Evolutionary conservation across 2,329 filamentous ascomycete species (phyloP), one percentile per base, ranked within the genome.

Genomic region (Diaporthe caulivora): DNA sequence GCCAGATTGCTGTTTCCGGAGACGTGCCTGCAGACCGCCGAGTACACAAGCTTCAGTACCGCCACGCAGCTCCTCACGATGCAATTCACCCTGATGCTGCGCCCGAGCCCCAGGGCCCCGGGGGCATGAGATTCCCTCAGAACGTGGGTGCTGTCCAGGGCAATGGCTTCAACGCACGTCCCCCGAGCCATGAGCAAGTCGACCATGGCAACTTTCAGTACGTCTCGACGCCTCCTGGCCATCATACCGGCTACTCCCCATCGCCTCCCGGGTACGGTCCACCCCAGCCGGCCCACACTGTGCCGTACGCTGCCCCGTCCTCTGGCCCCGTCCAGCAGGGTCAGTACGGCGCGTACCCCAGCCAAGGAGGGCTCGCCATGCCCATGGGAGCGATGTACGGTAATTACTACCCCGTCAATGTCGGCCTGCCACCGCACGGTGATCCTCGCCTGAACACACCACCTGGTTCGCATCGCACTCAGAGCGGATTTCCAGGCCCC

Each of bases 321-420:
- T 29, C 29, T 9, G 44, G 29, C 15, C 21, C 44, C 51, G 37
- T 31, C n/a, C 62, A 51, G 62, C 29, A 24, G 13, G 31, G 31
- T 17, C 62, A 40, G 47, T n/a, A 24, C 11, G 44, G 44, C n/a
- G 42, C n/a, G 44, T 21, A 13, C 8, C 47, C 29, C 24, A 24
- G n/a, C 31, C n/a, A 53, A 17, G 62, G 62, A 18, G 62, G 44
- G 21, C n/a, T 67, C 3, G n/a, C 31, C 44, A 67, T 67, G 62
- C 62, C 62, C 6, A 9, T 26, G n/a, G 62, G 44, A 40, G n/a
- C 47, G 3, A 53, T 40, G 6, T 40, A 13, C n/a, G 47, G 62
- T 5, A 31, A 65, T 9, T 18, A 51, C 10, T 37, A 37, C 21
- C 8, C 42, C 34, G 3, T 3, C 26, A 24, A 37, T n/a, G 31